Percentiles rank a stretch among this genome's conserved stretches.
These are phyloP conservation scores for Erythrophleum fordii DNA, from an alignment of 306 rosid species.

Conservation along the genomic window DNA sequence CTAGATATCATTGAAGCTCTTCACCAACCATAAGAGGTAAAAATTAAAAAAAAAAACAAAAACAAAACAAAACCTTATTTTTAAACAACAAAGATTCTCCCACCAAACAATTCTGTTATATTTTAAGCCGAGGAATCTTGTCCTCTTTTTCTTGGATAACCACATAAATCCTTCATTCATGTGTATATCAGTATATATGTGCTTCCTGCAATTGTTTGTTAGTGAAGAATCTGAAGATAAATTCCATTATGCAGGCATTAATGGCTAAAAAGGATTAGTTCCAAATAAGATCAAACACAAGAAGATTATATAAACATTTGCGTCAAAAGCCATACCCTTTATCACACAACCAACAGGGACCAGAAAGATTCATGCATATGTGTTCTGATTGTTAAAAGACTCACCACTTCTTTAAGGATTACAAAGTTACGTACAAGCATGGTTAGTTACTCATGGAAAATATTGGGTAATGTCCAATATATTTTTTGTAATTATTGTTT, in stretches of 20 bases:
- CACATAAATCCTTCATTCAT: background rate
- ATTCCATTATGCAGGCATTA: background rate
- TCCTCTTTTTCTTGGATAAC: background rate
- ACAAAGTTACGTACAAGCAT: too few species aligned
- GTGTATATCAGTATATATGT: background rate
- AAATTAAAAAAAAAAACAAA: slow-evolving; percentile 18
- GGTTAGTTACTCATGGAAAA: too few species aligned
- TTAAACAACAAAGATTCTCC: slow-evolving; percentile 15
- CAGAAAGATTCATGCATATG: background rate
- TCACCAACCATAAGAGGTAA: slow-evolving; percentile 32
- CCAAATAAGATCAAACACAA: background rate
- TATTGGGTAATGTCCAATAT: too few species aligned
- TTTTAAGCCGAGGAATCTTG: slow-evolving; percentile 39
- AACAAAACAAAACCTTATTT: background rate
- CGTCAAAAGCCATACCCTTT: background rate
- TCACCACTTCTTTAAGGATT: too few species aligned
- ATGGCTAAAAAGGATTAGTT: background rate
- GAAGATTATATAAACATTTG: background rate
- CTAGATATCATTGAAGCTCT: slow-evolving; percentile 30
- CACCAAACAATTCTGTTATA: slow-evolving; percentile 36
- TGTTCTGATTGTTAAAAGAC: background rate
- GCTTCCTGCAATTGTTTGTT: background rate
- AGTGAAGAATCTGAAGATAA: background rate
- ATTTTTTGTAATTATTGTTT: too few species aligned
- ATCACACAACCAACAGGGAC: background rate